Evolutionary conservation across 23 red algal species (phyloP), one percentile per base, ranked within the genome.

Genomic region (Pyropia haitanensis): DNA sequence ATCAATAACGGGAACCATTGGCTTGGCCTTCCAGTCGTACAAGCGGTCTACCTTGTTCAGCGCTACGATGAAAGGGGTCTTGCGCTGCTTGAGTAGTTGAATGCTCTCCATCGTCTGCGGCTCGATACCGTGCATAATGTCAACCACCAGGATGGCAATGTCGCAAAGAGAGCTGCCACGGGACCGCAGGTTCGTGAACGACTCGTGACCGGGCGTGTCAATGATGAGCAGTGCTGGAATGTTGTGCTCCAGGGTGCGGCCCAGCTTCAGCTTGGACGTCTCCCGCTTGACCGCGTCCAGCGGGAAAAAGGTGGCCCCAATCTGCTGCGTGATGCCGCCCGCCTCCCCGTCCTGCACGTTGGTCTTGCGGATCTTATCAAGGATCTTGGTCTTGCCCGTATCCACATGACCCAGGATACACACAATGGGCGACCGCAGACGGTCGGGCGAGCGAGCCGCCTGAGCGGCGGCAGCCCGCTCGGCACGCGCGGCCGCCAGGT

Each of bases 371-470:
- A 98, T 98, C 65, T 80, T 77, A 81, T 98, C 94, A 13, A 98
- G 65, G 27, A 98, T 85, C 76, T 98, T 98, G 5, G 94, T 98
- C 69, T 98, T 98, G 21, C 94, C 94, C 22, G 94, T 98, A 56
- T 98, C 94, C 7, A 98, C 94, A 76, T 98, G 94, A 51, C 94
- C 94, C 13, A 98, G 63, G 53, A 98, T 98, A 64, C 94, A 98
- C 72, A 98, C 87, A 5, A 98, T 66, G 15, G 94, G 94, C 46
- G 94, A 90, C 18, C 94, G 79, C 72, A 98, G 75, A 60, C 76
- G 68, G 16, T 91, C 85, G 1, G 77, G 56, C 20, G 70, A 64
- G 14, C 76, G 49, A 10, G 75, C 39, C 21, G 68, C 32, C 58
- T 68, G 32, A 2, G 65, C 75, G n/a, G 49, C 51, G 17, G 55